phyloP scores from a whole-genome alignment of 2,329 filamentous ascomycete genomes.

The Paecilomyces niveus region DNA sequence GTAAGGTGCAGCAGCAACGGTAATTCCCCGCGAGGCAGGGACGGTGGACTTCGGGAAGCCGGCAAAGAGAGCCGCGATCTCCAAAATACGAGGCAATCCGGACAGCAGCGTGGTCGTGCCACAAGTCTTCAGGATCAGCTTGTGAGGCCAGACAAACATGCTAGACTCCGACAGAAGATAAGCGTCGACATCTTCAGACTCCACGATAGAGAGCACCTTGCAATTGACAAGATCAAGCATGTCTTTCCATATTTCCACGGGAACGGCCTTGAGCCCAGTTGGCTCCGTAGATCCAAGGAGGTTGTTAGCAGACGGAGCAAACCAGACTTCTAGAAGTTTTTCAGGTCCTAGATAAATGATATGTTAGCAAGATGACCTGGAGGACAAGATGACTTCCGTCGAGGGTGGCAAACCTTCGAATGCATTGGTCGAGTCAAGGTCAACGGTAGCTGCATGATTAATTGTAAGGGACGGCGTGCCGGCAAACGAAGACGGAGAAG shows the following conservation, averaged over 20 bases:
- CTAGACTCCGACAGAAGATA: slow-evolving; percentile 97
- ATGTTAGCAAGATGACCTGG: slow-evolving; percentile 14
- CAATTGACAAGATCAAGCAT: slow-evolving; percentile 99
- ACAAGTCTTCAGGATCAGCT: slow-evolving; percentile 96
- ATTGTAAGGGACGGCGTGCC: slow-evolving; percentile 88
- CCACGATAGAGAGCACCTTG: slow-evolving; percentile 90
- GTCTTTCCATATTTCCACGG: slow-evolving; percentile 79
- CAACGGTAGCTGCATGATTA: slow-evolving; percentile 88
- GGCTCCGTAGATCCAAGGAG: slow-evolving; percentile 64
- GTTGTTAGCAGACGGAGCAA: slow-evolving; percentile 68
- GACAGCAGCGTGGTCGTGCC: slow-evolving; percentile 90
- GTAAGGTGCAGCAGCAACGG: slow-evolving; percentile 77
- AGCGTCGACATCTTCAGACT: slow-evolving; percentile 89
- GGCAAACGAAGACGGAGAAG: slow-evolving; percentile 68
- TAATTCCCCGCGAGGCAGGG: slow-evolving; percentile 57
- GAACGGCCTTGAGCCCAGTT: slow-evolving; percentile 77
- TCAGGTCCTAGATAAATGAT: slow-evolving; percentile 61
- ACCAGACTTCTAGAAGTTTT: slow-evolving; percentile 98
- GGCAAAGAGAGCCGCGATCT: slow-evolving; percentile 79
- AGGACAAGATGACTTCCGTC: not conserved
- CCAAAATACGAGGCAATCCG: slow-evolving; percentile 81
- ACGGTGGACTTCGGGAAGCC: slow-evolving; percentile 81
- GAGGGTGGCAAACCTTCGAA: slow-evolving; percentile 67
- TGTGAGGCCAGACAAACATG: slow-evolving; percentile 99
- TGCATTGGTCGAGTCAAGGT: slow-evolving; percentile 89